Evolutionary conservation across 2,329 filamentous ascomycete genomes (phyloP).

Genomic region (Ceratocystis colombiana): DNA sequence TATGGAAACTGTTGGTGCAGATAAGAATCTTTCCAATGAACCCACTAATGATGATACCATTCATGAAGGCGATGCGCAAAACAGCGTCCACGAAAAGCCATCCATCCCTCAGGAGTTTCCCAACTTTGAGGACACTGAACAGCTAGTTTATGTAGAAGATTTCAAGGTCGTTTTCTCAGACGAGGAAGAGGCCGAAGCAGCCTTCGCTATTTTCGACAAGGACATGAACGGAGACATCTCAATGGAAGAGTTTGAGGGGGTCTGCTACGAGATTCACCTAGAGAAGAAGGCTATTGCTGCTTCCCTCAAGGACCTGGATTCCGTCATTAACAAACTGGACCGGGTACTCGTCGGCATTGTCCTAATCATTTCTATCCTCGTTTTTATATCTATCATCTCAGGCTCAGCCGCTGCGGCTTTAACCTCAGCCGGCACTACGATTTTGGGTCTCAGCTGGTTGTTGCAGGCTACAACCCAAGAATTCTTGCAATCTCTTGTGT

Average conservation of each 20-base stretch:
- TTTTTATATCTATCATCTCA: constrained; percentile 83
- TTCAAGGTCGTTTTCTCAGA: constrained; percentile 68
- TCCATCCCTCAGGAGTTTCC: constrained; percentile 34
- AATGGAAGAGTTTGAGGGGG: constrained; percentile 85
- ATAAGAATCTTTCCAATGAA: constrained; percentile 11
- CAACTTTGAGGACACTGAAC: constrained; percentile 47
- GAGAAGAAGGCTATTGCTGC: constrained; percentile 94
- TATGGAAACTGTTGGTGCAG: constrained; percentile 10
- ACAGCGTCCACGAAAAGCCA: constrained; percentile 21
- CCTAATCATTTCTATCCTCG: constrained; percentile 65
- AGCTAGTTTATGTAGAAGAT: constrained; percentile 70
- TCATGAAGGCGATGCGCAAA: constrained; percentile 12
- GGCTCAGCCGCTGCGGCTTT: constrained; percentile 81
- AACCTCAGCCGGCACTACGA: constrained; percentile 75
- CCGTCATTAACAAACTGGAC: constrained; percentile 82
- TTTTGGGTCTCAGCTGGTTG: constrained; percentile 87
- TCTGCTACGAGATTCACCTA: constrained; percentile 86
- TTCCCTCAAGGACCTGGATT: constrained; percentile 88
- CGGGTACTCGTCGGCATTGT: constrained; percentile 84
- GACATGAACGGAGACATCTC: constrained; percentile 95
- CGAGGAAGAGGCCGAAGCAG: constrained; percentile 76
- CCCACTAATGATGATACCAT: constrained; percentile 7
- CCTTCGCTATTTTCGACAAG: constrained; percentile 88
- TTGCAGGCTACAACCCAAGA: constrained; percentile 89
- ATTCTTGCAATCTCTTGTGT: constrained; percentile 85